Conservation (phyloP, 805 yeast species). For the Ogataea minuta region DNA sequence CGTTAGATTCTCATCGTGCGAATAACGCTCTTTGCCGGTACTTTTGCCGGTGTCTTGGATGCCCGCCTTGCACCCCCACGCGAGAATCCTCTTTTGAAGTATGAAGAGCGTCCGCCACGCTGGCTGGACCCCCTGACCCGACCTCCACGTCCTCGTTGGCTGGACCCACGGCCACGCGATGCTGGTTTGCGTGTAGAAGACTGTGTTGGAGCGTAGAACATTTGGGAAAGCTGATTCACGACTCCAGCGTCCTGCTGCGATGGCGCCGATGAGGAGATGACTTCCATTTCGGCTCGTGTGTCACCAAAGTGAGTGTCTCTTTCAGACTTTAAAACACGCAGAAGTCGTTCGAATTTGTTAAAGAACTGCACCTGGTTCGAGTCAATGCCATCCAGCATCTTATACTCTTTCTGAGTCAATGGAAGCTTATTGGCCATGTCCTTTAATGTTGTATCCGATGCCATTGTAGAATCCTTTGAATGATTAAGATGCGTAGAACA, state of each 20-base stretch:
- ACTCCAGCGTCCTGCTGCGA: conserved; percentile 17
- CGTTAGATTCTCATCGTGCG: conserved; percentile 21
- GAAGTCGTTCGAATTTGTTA: conserved; percentile 22
- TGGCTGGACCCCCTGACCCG: conserved; percentile 14
- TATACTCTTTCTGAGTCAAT: conserved; percentile 45
- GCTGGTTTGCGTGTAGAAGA: background rate
- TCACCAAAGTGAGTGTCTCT: conserved; percentile 12
- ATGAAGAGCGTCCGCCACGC: conserved; percentile 13
- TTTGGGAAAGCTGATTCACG: conserved; percentile 18
- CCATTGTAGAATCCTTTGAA: conserved; percentile 34
- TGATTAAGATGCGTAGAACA: conserved; percentile 42
- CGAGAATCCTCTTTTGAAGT: conserved; percentile 8
- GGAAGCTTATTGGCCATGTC: conserved; percentile 60
- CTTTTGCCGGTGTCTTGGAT: background rate
- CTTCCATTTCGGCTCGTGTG: conserved; percentile 11
- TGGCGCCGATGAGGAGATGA: conserved; percentile 21
- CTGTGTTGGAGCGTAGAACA: conserved; percentile 12
- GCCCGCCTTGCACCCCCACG: conserved; percentile 5
- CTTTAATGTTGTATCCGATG: conserved; percentile 41
- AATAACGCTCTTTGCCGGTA: conserved; percentile 9
- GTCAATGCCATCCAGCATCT: conserved; percentile 37
- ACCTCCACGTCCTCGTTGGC: background rate
- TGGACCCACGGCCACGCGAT: too few relatives aligned
- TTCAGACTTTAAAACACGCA: conserved; percentile 25
- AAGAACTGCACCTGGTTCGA: conserved; percentile 30